A percentile compares a stretch with the other conserved stretches of the same genome.
Conservation (phyloP, 768 basidiomycete species). For the Sarcodon aspratus region DNA sequence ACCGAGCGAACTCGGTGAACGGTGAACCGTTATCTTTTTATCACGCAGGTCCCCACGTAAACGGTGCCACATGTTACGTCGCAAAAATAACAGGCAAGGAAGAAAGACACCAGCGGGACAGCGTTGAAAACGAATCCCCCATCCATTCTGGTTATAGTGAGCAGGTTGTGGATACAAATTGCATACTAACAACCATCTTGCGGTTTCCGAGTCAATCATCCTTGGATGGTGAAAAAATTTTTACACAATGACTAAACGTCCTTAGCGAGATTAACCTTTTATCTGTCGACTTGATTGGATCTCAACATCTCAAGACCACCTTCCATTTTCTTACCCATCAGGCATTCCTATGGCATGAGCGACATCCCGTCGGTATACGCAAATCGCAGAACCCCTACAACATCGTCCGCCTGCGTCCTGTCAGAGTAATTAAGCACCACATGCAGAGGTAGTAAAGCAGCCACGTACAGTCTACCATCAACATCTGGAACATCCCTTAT, state of each 20-base stretch:
- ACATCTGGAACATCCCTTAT: conserved; percentile 17
- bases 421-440: conserved; percentile 1
- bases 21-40: background rate
- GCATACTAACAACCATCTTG: background rate
- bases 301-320: too few species aligned
- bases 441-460: background rate
- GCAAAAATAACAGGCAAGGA: background rate
- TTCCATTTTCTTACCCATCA: background rate
- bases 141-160: background rate
- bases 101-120: background rate
- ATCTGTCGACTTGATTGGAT: too few species aligned
- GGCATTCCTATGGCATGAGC: conserved; percentile 29
- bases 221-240: conserved; percentile 14
- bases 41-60: background rate
- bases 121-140: background rate
- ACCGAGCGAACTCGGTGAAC: conserved; percentile 26
- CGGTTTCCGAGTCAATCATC: background rate
- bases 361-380: conserved; percentile 44
- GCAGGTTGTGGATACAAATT: background rate
- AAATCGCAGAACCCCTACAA: conserved; percentile 36
- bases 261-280: too few species aligned
- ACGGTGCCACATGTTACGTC: background rate
- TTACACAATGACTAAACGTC: conserved; percentile 9
- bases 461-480: conserved; percentile 32
- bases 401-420: conserved; percentile 11